These are phyloP conservation scores for Colletotrichum graminicola DNA, from an alignment of 2,329 filamentous ascomycete species.

Conservation along the genomic window DNA sequence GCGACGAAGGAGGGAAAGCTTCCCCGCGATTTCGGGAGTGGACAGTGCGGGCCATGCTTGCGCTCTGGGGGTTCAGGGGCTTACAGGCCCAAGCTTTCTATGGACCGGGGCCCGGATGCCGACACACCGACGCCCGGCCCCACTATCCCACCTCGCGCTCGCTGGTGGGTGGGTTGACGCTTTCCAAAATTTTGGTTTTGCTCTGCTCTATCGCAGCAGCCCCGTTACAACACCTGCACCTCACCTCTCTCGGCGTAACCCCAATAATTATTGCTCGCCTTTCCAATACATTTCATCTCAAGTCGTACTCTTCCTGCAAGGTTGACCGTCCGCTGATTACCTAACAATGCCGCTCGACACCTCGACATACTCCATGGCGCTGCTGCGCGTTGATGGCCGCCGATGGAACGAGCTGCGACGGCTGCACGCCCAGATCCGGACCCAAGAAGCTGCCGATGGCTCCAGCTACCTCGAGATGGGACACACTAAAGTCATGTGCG, in stretches of 20 bases:
- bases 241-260: neutral
- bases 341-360: conserved; percentile 91
- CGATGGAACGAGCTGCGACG: conserved; percentile 97
- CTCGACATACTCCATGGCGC: conserved; percentile 88
- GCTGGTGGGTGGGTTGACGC: conserved; percentile 33
- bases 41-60: conserved; percentile 21
- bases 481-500: conserved; percentile 96
- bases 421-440: conserved; percentile 89
- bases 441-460: conserved; percentile 91
- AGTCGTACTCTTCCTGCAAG: neutral
- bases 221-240: neutral
- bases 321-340: neutral
- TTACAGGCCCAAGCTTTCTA: conserved; percentile 23
- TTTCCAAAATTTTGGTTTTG: conserved; percentile 36
- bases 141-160: conserved; percentile 35
- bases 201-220: conserved; percentile 5
- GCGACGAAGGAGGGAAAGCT: conserved; percentile 14
- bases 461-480: conserved; percentile 96
- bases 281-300: neutral
- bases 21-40: conserved; percentile 33
- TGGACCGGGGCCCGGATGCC: conserved; percentile 20
- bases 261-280: neutral
- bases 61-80: conserved; percentile 9
- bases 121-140: conserved; percentile 36
- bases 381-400: conserved; percentile 84